Evolutionary conservation across 2,329 filamentous ascomycete genomes (phyloP), one percentile per base, ranked within the genome.

Genomic region (Phoma sp.): DNA sequence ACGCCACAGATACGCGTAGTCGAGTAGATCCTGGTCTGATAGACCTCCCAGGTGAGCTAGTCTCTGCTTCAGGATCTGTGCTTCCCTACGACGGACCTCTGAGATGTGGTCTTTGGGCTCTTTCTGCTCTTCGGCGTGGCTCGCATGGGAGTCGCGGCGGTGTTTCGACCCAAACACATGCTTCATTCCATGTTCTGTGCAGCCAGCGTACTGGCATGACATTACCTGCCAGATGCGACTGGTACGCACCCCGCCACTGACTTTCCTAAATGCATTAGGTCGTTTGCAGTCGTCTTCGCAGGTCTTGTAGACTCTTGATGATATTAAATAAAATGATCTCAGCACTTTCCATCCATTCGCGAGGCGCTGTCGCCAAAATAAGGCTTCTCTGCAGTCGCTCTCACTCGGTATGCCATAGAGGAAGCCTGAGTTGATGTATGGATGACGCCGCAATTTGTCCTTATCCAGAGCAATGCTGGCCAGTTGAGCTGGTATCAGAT

Each of bases 341-440:
- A 64, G 14, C 1, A 64, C 43, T n/a, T 52, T 44, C 61, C 61
- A 61, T 35, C 59, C 61, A 24, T 60, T 61, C 4, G 59, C 30
- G 22, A 61, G 25, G 14, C 57, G 50, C 24, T 37, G 30, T 18
- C 61, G 44, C 59, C 57, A 64, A 41, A 59, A 40, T n/a, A 35
- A 27, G 6, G 57, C 59, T 35, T 56, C 47, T 18, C 33, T 10
- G 22, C 55, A 52, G 22, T 36, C 41, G 29, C 46, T 53, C 35
- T 62, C 59, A 22, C 51, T 54, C 7, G 61, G 61, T 23, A 64
- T 62, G 6, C 61, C 61, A 39, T 62, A 64, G 4, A 50, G 61
- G 38, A 60, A 64, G 1, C 61, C 61, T 8, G 51, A 54, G 30
- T 57, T 57, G 25, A 61, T 30, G 23, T 65, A 63, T 1, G 49